phyloP scores from a whole-genome alignment of 306 rosid species.

The Potentilla sterilis region DNA sequence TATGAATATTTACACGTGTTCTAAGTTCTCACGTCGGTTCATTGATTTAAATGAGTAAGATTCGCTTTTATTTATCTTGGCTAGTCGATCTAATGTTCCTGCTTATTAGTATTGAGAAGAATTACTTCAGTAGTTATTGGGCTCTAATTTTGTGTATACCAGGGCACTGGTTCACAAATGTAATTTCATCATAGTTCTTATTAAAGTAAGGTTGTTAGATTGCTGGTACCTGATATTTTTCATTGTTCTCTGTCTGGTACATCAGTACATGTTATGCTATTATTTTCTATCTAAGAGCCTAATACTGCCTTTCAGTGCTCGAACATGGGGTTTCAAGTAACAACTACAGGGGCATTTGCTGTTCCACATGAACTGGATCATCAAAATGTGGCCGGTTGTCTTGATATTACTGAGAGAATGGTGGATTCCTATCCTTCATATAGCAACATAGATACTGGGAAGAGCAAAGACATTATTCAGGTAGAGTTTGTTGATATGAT shows the following conservation, averaged over 20 bases:
- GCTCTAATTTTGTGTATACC: neutral
- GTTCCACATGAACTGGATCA: constrained; percentile 28
- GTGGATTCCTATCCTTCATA: constrained; percentile 32
- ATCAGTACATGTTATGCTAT: neutral
- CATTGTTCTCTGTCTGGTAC: neutral
- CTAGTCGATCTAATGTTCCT: neutral
- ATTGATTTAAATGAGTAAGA: neutral
- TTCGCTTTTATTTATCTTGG: neutral
- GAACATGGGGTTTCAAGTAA: constrained; percentile 34
- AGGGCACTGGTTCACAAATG: neutral
- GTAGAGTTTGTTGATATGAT: constrained; percentile 27
- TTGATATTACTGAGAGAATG: constrained; percentile 28
- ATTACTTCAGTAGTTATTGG: neutral
- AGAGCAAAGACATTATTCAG: constrained; percentile 43
- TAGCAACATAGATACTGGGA: constrained; percentile 32
- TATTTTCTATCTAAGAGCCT: constrained; percentile 23
- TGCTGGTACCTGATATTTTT: neutral
- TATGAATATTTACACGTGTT: neutral
- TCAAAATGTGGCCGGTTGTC: constrained; percentile 30
- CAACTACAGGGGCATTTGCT: constrained; percentile 29
- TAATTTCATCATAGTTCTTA: neutral
- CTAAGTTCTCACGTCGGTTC: neutral
- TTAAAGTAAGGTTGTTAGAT: neutral
- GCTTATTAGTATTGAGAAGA: neutral
- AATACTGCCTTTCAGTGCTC: constrained; percentile 35